These are phyloP conservation scores for Penicillium sp. DNA, from an alignment of 2,329 filamentous ascomycete species.

Conservation along the genomic window DNA sequence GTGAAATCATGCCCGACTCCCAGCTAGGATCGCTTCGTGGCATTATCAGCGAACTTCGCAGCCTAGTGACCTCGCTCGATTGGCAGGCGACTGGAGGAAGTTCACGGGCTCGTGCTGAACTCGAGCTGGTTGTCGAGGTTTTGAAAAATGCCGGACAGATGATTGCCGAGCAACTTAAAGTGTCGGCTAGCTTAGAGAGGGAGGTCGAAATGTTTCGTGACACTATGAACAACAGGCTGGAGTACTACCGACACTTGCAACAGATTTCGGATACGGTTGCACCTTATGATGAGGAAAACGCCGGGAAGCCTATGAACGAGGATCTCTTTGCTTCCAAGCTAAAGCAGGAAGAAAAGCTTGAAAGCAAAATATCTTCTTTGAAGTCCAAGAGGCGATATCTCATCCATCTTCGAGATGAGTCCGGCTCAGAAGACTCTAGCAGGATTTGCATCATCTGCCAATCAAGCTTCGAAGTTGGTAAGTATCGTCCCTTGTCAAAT, in stretches of 20 bases:
- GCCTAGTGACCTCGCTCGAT: conserved; percentile 60
- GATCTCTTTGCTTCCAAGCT: conserved; percentile 45
- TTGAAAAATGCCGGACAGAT: conserved; percentile 61
- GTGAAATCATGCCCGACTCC: conserved; percentile 46
- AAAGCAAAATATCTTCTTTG: conserved; percentile 60
- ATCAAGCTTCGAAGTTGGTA: conserved; percentile 71
- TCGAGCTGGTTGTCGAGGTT: conserved; percentile 63
- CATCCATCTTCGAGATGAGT: conserved; percentile 61
- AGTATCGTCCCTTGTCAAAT: conserved; percentile 45
- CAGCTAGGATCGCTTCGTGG: conserved; percentile 67
- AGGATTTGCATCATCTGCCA: conserved; percentile 87
- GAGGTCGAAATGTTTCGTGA: conserved; percentile 75
- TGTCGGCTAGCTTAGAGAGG: conserved; percentile 51
- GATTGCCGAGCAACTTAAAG: conserved; percentile 54
- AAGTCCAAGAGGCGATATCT: conserved; percentile 77
- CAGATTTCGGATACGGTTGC: conserved; percentile 84
- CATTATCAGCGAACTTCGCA: conserved; percentile 69
- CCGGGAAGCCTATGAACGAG: conserved; percentile 58
- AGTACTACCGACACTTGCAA: conserved; percentile 90
- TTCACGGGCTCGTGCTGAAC: conserved; percentile 61
- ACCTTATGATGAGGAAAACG: conserved; percentile 65
- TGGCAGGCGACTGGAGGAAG: conserved; percentile 58
- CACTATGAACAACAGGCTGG: conserved; percentile 81
- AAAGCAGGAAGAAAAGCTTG: conserved; percentile 53
- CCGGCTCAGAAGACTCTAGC: conserved; percentile 60